These are phyloP conservation scores for Eimeria brunetti DNA, from an alignment of 169 alveolate species.

Conservation along the genomic window DNA sequence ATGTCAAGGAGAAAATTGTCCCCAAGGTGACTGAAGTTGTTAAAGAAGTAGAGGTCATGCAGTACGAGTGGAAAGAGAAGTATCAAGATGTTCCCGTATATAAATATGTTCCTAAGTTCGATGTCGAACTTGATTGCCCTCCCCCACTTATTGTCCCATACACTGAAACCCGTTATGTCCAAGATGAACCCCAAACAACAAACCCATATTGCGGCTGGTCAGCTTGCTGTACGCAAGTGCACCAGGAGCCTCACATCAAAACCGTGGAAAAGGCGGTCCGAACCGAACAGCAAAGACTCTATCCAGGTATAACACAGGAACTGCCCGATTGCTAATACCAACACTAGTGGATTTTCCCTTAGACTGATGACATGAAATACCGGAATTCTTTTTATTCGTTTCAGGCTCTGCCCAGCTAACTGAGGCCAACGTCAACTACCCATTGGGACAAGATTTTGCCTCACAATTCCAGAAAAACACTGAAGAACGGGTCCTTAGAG, in stretches of 20 bases:
- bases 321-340: not conserved
- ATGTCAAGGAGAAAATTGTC: constrained; percentile 89
- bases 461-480: constrained; percentile 27
- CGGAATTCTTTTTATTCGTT: not conserved
- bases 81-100: constrained; percentile 91
- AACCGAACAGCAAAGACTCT: constrained; percentile 64
- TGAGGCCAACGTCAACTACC: constrained; percentile 59
- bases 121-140: constrained; percentile 92
- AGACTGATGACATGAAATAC: no score
- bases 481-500: constrained; percentile 20
- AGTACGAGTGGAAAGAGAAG: constrained; percentile 91
- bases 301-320: constrained; percentile 34
- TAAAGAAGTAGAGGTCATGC: constrained; percentile 89
- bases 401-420: constrained; percentile 71
- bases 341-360: not conserved
- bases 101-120: constrained; percentile 91
- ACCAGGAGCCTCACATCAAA: constrained; percentile 58
- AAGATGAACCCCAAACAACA: constrained; percentile 78
- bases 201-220: constrained; percentile 72
- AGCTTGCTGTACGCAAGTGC: constrained; percentile 58
- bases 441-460: constrained; percentile 39
- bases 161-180: constrained; percentile 87
- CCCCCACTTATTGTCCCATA: constrained; percentile 92
- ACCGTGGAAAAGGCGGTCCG: constrained; percentile 67
- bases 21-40: constrained; percentile 91